Evolutionary conservation across 73 alveolate genomes (phyloP).

Genomic region (Paramecium tetraurelia): DNA sequence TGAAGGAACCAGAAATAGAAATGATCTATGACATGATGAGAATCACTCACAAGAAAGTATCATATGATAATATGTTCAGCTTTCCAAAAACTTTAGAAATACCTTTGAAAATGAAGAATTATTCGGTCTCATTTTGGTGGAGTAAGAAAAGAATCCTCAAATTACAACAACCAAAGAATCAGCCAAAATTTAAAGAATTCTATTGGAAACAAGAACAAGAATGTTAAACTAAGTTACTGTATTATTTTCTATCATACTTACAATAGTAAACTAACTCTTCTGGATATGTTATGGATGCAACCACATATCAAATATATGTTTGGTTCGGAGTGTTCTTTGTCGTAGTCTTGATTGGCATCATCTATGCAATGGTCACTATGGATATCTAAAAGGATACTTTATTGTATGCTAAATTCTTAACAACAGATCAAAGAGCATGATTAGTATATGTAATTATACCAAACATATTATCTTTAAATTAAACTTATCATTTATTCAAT

Average conservation of each 20-base stretch:
- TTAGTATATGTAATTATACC: neutral
- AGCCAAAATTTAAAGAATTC: slow-evolving; percentile 8
- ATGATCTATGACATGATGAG: slow-evolving; percentile 44
- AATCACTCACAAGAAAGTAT: slow-evolving; percentile 36
- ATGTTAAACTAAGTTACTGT: slow-evolving; percentile 32
- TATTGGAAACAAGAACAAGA: slow-evolving; percentile 52
- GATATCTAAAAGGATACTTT: slow-evolving; percentile 41
- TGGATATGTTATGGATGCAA: neutral
- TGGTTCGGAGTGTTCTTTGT: slow-evolving; percentile 48
- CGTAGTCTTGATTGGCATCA: neutral
- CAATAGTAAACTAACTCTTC: neutral
- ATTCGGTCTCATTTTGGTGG: neutral
- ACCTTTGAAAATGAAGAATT: slow-evolving; percentile 17
- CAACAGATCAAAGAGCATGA: slow-evolving; percentile 44
- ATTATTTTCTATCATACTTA: neutral
- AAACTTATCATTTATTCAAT: neutral
- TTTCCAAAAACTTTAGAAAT: slow-evolving; percentile 23
- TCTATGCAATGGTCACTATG: slow-evolving; percentile 28
- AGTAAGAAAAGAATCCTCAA: slow-evolving; percentile 8
- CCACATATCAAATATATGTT: slow-evolving; percentile 25
- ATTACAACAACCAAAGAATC: slow-evolving; percentile 30
- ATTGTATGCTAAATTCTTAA: slow-evolving; percentile 38
- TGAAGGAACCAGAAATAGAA: neutral
- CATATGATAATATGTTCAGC: neutral
- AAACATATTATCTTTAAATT: neutral